Conservation (phyloP, 768 basidiomycete genomes). For the Suillus hirtellus region DNA sequence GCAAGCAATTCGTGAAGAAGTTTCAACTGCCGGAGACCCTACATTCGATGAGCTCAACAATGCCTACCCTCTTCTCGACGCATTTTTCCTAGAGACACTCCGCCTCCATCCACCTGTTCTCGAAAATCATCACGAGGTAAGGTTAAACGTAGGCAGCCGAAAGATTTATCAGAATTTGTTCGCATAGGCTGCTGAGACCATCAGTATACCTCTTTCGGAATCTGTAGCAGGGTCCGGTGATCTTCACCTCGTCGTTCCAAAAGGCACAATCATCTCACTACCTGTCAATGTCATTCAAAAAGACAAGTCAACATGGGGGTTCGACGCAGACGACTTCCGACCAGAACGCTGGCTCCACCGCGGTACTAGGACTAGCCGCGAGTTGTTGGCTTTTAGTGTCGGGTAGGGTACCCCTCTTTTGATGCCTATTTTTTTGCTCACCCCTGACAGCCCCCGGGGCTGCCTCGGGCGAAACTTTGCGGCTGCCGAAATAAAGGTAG, state of each 20-base stretch:
- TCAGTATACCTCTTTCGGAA: slow-evolving; percentile 53
- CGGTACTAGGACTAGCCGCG: slow-evolving; percentile 37
- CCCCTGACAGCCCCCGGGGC: slow-evolving; percentile 48
- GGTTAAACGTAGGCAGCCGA: not conserved
- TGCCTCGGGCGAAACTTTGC: slow-evolving; percentile 65
- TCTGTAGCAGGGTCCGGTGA: slow-evolving; percentile 48
- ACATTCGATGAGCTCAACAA: slow-evolving; percentile 52
- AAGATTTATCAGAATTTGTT: slow-evolving; percentile 11
- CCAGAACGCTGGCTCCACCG: slow-evolving; percentile 64
- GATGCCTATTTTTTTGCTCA: slow-evolving; percentile 16
- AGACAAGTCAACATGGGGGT: slow-evolving; percentile 57
- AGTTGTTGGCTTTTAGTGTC: slow-evolving; percentile 58
- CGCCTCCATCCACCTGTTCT: slow-evolving; percentile 62
- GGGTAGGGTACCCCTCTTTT: slow-evolving; percentile 40
- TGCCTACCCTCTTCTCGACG: slow-evolving; percentile 56
- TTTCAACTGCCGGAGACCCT: slow-evolving; percentile 45
- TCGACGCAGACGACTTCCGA: slow-evolving; percentile 55
- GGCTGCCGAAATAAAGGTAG: slow-evolving; percentile 58
- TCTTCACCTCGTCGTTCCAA: slow-evolving; percentile 49
- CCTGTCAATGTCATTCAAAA: slow-evolving; percentile 59
- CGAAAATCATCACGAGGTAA: slow-evolving; percentile 66
- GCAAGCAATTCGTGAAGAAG: slow-evolving; percentile 54
- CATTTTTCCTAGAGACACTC: slow-evolving; percentile 60
- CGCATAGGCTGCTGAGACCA: slow-evolving; percentile 50
- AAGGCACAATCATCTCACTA: slow-evolving; percentile 55